Evolutionary conservation across 257 asterid species (phyloP).

Genomic region (Solanum commersonii): DNA sequence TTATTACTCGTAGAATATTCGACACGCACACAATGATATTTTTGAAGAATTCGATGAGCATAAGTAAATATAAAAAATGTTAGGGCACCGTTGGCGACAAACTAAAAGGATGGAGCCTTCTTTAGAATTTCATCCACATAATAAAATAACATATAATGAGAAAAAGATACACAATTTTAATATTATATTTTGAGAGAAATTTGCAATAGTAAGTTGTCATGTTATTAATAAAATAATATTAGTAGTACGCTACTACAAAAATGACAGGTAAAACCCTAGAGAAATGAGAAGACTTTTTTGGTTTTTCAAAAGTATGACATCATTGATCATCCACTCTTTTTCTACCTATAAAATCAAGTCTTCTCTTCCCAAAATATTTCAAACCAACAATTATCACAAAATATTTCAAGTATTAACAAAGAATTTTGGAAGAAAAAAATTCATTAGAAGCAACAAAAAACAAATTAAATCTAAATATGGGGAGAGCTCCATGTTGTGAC

Average conservation of each 20-base stretch:
- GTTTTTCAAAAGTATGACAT: constrained; percentile 47
- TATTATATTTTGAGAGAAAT: constrained; percentile 18
- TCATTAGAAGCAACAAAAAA: neutral
- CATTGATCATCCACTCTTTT: constrained; percentile 17
- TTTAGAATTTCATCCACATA: constrained; percentile 25
- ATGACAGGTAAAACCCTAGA: constrained; percentile 51
- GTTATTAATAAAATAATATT: constrained; percentile 2
- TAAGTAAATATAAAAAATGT: neutral
- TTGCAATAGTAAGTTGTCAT: constrained; percentile 28
- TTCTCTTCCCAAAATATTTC: constrained; percentile 35
- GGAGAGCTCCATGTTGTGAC: constrained; percentile 98
- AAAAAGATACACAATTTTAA: constrained; percentile 24
- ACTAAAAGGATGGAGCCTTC: constrained; percentile 33
- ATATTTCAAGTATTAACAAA: constrained; percentile 13
- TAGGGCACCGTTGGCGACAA: constrained; percentile 15
- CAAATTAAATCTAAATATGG: constrained; percentile 24
- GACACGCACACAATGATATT: neutral
- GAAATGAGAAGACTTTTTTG: constrained; percentile 32
- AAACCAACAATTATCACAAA: neutral
- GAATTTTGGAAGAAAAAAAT: neutral
- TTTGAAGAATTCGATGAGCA: neutral
- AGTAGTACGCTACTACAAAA: constrained; percentile 57
- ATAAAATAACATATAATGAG: constrained; percentile 22
- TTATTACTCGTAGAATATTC: neutral
- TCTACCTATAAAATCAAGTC: constrained; percentile 72